Conservation (phyloP, 306 rosid genomes). For the Trifolium fragiferum region DNA sequence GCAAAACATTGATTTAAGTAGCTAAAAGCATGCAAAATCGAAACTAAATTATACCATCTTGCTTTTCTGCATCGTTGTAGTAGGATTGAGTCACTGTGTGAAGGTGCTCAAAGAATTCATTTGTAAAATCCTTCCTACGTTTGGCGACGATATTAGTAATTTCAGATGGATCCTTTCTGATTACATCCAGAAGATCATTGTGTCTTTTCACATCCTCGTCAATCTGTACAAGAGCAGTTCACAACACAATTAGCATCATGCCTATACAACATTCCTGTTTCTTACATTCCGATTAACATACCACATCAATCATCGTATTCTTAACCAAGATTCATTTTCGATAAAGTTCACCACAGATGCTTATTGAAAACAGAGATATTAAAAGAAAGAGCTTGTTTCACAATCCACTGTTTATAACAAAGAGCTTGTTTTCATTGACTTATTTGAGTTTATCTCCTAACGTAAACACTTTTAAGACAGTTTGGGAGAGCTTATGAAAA, state of each 20-base stretch:
- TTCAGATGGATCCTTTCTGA: conserved; percentile 53
- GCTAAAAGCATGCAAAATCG: conserved; percentile 24
- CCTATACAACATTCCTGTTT: not conserved
- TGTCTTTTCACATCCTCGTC: conserved; percentile 94
- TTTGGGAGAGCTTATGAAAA: no score
- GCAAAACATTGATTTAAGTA: conserved; percentile 13
- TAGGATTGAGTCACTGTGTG: conserved; percentile 72
- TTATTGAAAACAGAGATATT: not conserved
- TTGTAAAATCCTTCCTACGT: conserved; percentile 91
- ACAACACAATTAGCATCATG: conserved; percentile 12
- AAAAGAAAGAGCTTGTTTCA: not conserved
- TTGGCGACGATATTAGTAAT: conserved; percentile 70
- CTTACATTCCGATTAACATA: conserved; percentile 2
- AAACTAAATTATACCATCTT: conserved; percentile 62
- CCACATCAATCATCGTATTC: conserved; percentile 2
- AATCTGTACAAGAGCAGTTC: conserved; percentile 54
- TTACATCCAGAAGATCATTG: conserved; percentile 66
- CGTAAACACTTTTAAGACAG: no score
- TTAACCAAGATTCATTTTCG: not conserved
- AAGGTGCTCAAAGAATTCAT: conserved; percentile 88
- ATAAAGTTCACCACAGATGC: not conserved
- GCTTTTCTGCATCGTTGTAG: conserved; percentile 60
- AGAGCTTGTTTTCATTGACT: no score
- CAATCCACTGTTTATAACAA: not conserved
- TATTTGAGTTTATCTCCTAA: no score